Evolutionary conservation across 805 yeast genomes (phyloP).

Genomic region (Wickerhamiella sergipiensis): DNA sequence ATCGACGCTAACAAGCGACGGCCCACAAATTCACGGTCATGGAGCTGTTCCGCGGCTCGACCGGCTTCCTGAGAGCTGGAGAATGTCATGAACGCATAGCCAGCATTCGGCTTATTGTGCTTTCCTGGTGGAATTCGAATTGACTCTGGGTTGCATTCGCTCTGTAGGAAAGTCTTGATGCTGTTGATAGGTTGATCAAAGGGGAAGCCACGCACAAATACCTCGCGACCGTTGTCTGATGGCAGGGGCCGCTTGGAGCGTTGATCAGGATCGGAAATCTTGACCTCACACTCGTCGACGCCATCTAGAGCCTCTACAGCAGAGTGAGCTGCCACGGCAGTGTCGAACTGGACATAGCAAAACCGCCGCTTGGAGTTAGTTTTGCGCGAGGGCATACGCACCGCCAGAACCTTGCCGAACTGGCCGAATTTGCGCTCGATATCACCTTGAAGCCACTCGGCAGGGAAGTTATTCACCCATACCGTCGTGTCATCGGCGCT

Average conservation of each 20-base stretch:
- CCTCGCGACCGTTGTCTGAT: conserved; percentile 4
- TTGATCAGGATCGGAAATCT: conserved; percentile 4
- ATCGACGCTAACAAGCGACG: neutral
- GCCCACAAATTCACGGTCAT: conserved; percentile 24
- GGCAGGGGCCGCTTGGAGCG: conserved; percentile 1
- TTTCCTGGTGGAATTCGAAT: neutral
- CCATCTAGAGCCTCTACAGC: neutral
- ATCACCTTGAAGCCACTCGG: neutral
- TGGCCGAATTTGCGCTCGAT: neutral
- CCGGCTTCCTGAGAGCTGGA: neutral
- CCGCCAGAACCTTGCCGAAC: conserved; percentile 4
- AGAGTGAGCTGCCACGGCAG: conserved; percentile 1
- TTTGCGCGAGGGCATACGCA: conserved; percentile 2
- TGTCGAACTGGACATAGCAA: conserved; percentile 5
- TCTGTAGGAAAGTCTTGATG: neutral
- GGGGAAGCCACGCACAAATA: conserved; percentile 5
- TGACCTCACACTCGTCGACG: neutral
- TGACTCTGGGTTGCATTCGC: neutral
- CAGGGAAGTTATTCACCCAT: conserved; percentile 5
- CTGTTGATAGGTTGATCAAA: neutral
- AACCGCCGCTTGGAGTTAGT: conserved; percentile 3
- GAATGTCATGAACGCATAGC: conserved; percentile 20
- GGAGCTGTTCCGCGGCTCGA: neutral
- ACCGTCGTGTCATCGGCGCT: conserved; percentile 3
- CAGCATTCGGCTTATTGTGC: neutral